Evolutionary conservation across 495 filamentous ascomycete species (phyloP).

Genomic region (Niebla homalea): DNA sequence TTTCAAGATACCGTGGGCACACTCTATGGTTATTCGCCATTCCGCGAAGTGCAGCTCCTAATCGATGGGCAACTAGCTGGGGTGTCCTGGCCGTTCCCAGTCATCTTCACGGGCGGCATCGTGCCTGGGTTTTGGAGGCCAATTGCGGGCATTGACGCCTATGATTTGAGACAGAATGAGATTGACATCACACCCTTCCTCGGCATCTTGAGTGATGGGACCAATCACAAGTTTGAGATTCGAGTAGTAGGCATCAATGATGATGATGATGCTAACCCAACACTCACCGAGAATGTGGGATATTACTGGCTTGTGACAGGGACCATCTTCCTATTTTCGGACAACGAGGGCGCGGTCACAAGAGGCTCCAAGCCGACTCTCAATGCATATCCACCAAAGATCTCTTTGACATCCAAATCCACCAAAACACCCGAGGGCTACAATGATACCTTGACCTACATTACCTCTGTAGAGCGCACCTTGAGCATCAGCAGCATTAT

Average conservation of each 20-base stretch:
- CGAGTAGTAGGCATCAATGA: slow-evolving; percentile 50
- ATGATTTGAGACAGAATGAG: slow-evolving; percentile 68
- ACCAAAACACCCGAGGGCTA: slow-evolving; percentile 34
- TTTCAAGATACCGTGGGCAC: slow-evolving; percentile 43
- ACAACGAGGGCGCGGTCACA: slow-evolving; percentile 35
- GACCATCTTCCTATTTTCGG: slow-evolving; percentile 66
- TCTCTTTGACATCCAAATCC: slow-evolving; percentile 29
- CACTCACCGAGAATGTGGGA: slow-evolving; percentile 47
- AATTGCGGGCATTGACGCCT: slow-evolving; percentile 73
- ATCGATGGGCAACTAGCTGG: slow-evolving; percentile 68
- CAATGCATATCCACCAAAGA: slow-evolving; percentile 26
- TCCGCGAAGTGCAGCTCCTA: slow-evolving; percentile 68
- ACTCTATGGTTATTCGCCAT: slow-evolving; percentile 62
- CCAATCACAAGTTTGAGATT: slow-evolving; percentile 58
- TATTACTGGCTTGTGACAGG: slow-evolving; percentile 73
- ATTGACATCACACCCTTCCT: slow-evolving; percentile 77
- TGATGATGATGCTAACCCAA: slow-evolving; percentile 33
- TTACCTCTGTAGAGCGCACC: slow-evolving; percentile 40
- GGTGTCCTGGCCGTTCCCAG: slow-evolving; percentile 72
- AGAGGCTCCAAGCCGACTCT: slow-evolving; percentile 30
- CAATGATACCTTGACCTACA: slow-evolving; percentile 50
- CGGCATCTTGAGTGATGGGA: slow-evolving; percentile 50
- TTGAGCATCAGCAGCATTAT: slow-evolving; percentile 42
- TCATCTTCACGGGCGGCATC: slow-evolving; percentile 82
- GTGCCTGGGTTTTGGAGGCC: slow-evolving; percentile 73